Percentiles rank a stretch among this genome's conserved stretches.
These are phyloP conservation scores for Striga hermonthica DNA, from an alignment of 305 asterid genomes.

Conservation along the genomic window DNA sequence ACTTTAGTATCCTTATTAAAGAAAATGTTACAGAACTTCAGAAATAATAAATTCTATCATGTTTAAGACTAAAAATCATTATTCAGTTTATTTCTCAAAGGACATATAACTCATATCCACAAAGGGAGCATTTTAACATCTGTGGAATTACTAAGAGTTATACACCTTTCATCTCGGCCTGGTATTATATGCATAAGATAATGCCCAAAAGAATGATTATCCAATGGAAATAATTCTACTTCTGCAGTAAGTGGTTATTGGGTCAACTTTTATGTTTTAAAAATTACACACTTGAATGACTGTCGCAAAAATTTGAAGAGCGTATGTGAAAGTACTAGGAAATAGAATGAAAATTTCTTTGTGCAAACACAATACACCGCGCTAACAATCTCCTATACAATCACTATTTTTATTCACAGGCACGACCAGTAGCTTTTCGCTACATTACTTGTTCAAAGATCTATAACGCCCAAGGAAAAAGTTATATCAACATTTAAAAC, in stretches of 20 bases:
- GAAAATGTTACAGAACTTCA: conserved; percentile 13
- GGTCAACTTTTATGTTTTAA: neutral
- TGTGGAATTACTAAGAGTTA: conserved; percentile 4
- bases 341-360: neutral
- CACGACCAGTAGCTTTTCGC: conserved; percentile 15
- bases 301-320: conserved; percentile 18
- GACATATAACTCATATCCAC: conserved; percentile 8
- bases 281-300: conserved; percentile 5
- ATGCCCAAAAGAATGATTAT: conserved; percentile 14
- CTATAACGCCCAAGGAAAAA: conserved; percentile 18
- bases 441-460: conserved; percentile 1
- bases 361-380: neutral
- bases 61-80: conserved; percentile 16
- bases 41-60: conserved; percentile 3
- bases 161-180: conserved; percentile 4
- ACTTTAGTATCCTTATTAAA: conserved; percentile 1
- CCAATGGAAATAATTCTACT: conserved; percentile 14
- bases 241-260: conserved; percentile 6
- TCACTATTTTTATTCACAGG: conserved; percentile 17
- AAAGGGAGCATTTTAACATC: conserved; percentile 14
- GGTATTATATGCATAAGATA: conserved; percentile 13
- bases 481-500: conserved; percentile 16
- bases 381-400: conserved; percentile 20
- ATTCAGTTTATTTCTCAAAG: conserved; percentile 16
- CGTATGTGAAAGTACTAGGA: neutral